phyloP scores from a whole-genome alignment of 164 flowering plant species.

The Sextonia rubra region DNA sequence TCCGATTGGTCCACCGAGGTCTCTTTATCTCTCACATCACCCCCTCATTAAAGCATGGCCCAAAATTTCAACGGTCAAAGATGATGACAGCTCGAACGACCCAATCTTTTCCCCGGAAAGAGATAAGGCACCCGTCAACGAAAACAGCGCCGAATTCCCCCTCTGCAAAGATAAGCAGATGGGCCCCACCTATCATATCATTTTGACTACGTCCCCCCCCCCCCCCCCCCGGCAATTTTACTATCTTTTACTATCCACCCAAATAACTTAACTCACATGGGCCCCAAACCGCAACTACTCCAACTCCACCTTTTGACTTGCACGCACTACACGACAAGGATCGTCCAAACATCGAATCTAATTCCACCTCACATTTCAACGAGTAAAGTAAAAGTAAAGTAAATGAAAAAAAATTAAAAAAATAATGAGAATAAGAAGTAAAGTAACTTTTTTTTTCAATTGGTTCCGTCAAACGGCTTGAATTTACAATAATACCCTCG shows the following conservation, averaged over 20 bases:
- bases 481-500: constrained; percentile 4
- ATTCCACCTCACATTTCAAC: not conserved
- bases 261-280: not conserved
- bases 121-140: not conserved
- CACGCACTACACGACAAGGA: constrained; percentile 1
- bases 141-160: not conserved
- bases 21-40: no score
- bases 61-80: not conserved
- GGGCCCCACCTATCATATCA: not conserved
- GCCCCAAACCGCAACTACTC: not conserved
- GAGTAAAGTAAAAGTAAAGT: no score
- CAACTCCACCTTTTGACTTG: constrained; percentile 1
- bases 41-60: not conserved
- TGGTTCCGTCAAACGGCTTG: not conserved
- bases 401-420: not conserved
- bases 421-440: not conserved
- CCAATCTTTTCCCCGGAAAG: not conserved
- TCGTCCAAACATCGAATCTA: constrained; percentile 4
- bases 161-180: not conserved
- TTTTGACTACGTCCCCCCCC: not conserved
- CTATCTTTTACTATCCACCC: not conserved
- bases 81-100: no score
- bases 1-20: no score
- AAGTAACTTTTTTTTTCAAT: not conserved
- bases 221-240: no score